phyloP scores from a whole-genome alignment of 257 asterid species.

The Plantago ovata region DNA sequence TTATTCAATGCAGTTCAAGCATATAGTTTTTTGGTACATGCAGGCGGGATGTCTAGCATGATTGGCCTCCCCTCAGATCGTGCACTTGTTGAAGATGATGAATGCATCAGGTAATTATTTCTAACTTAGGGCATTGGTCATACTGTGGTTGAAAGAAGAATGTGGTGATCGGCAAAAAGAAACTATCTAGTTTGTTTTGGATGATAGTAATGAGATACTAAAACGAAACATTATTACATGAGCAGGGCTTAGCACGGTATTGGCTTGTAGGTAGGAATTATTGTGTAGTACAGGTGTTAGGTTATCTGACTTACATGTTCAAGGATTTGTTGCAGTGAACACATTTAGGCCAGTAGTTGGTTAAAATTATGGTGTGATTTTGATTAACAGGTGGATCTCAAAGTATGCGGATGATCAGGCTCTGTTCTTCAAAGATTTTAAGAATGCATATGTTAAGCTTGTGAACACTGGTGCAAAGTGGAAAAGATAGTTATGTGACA shows the following conservation, averaged over 20 bases:
- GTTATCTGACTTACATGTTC: constrained; percentile 5
- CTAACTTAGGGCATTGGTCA: background rate
- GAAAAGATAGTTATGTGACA: constrained; percentile 32
- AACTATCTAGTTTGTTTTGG: no score
- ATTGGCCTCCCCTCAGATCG: constrained; percentile 95
- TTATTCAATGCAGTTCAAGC: background rate
- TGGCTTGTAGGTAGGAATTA: no score
- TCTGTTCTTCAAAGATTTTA: constrained; percentile 76
- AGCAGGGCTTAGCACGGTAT: no score
- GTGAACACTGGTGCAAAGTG: constrained; percentile 80
- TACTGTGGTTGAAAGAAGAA: no score
- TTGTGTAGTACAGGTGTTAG: no score
- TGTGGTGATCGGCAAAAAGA: no score
- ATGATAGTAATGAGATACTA: no score
- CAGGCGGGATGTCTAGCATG: constrained; percentile 79
- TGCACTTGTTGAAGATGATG: constrained; percentile 77
- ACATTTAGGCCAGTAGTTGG: background rate
- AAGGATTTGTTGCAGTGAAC: constrained; percentile 2
- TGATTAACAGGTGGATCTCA: constrained; percentile 65
- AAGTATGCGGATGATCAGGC: constrained; percentile 76
- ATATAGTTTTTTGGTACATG: constrained; percentile 12
- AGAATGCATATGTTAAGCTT: constrained; percentile 65
- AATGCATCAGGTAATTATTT: constrained; percentile 53
- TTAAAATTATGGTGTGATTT: background rate
- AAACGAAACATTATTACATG: no score